Conservation (phyloP, 192 early-diverging fungal species). For the Mortierella alpina region DNA sequence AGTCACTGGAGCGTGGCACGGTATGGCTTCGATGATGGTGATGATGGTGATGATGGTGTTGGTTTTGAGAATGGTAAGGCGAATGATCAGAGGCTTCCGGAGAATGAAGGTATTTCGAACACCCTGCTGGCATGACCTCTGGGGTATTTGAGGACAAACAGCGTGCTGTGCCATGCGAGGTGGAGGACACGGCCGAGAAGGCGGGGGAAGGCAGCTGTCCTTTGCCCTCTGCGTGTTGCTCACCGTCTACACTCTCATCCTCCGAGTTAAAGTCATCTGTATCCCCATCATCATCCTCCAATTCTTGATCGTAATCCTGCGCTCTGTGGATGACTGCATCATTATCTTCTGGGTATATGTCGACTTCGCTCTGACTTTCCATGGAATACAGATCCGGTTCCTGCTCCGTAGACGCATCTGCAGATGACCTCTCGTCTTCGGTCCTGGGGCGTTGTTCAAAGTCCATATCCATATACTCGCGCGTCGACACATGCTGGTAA, state of each 20-base stretch:
- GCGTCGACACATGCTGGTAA: background rate
- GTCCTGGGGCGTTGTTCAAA: background rate
- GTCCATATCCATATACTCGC: background rate
- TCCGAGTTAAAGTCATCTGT: conserved; percentile 14
- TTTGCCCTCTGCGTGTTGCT: background rate
- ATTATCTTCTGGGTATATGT: conserved; percentile 18
- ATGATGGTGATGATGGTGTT: too few relatives aligned
- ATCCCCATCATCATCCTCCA: conserved; percentile 17
- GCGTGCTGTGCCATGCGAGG: background rate
- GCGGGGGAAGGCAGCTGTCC: conserved; percentile 36
- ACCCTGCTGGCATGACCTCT: background rate
- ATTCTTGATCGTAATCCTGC: background rate
- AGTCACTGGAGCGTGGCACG: conserved; percentile 1
- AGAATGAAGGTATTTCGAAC: background rate
- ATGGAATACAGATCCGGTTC: conserved; percentile 15
- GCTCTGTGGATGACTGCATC: background rate
- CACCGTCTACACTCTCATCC: background rate
- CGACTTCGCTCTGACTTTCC: conserved; percentile 19
- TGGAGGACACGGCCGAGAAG: conserved; percentile 15
- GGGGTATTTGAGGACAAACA: background rate
- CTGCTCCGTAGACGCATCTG: conserved; percentile 13
- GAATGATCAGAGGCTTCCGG: background rate
- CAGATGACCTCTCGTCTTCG: conserved; percentile 2
- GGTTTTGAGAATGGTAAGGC: background rate
- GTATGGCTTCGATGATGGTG: conserved; percentile 17